Evolutionary conservation across 129 eudicot genomes (phyloP).

Genomic region (Scalesia atractyloides): DNA sequence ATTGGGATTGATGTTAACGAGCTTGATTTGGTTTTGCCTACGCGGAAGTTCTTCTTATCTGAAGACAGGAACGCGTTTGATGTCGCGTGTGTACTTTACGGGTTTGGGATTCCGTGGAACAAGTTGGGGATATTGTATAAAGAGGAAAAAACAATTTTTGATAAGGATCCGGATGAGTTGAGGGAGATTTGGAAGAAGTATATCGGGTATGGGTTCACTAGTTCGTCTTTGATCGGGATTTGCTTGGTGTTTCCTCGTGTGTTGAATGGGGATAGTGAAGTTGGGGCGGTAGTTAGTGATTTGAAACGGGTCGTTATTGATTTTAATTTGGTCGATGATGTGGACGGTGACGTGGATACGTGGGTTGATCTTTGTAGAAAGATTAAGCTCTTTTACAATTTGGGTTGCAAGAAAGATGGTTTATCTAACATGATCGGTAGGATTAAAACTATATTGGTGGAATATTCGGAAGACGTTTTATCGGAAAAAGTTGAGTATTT

Average conservation of each 20-base stretch:
- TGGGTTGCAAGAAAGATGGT: conserved; percentile 51
- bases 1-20: conserved; percentile 58
- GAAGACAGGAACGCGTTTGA: conserved; percentile 48
- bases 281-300: conserved; percentile 40
- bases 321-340: conserved; percentile 42
- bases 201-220: conserved; percentile 46
- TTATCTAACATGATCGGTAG: conserved; percentile 54
- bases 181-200: conserved; percentile 41
- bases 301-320: conserved; percentile 62
- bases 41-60: conserved; percentile 45
- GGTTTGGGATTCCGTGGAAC: conserved; percentile 80
- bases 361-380: conserved; percentile 66
- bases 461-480: conserved; percentile 49
- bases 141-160: conserved; percentile 42
- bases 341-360: conserved; percentile 57
- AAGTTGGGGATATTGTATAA: conserved; percentile 58
- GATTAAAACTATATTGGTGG: conserved; percentile 48
- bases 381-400: conserved; percentile 53
- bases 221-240: conserved; percentile 48
- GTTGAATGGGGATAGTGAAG: conserved; percentile 33
- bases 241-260: conserved; percentile 64
- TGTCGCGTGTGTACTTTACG: conserved; percentile 59
- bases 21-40: conserved; percentile 41
- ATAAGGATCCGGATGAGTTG: conserved; percentile 33
- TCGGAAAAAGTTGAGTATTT: conserved; percentile 54